Evolutionary conservation across 1,284 basidiomycete species (phyloP).

Genomic region (Leccinum pallidistipes): DNA sequence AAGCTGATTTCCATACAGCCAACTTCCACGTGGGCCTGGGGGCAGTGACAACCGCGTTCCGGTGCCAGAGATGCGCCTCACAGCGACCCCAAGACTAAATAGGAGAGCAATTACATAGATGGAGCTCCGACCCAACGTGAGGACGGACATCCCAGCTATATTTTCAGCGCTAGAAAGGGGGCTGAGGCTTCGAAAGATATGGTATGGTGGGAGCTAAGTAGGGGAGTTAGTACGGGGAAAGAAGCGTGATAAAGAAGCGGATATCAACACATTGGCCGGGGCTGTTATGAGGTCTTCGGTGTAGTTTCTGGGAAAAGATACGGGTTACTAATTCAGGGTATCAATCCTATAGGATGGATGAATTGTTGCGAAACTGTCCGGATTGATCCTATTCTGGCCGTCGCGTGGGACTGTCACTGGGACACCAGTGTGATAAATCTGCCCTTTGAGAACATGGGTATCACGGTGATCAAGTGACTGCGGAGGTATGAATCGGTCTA

Average conservation of each 20-base stretch:
- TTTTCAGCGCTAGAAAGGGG: background rate
- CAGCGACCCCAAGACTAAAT: slow-evolving; percentile 1
- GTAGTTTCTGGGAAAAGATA: background rate
- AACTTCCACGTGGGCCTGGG: slow-evolving; percentile 19
- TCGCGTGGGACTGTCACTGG: background rate
- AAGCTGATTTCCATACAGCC: slow-evolving; percentile 16
- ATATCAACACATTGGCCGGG: background rate
- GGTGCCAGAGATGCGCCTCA: background rate
- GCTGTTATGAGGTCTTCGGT: background rate
- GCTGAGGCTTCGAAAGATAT: background rate
- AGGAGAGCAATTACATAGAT: slow-evolving; percentile 5
- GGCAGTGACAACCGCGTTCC: slow-evolving; percentile 6
- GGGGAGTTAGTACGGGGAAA: background rate
- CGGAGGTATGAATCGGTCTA: background rate
- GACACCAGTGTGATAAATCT: background rate
- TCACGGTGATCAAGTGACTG: background rate
- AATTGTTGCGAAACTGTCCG: background rate
- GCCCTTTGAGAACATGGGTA: background rate
- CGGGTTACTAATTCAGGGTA: background rate
- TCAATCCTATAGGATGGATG: background rate
- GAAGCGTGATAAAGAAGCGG: background rate
- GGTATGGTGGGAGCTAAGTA: background rate
- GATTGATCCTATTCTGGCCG: background rate
- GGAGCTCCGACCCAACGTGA: background rate
- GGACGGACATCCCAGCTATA: background rate